Evolutionary conservation across 2,329 filamentous ascomycete genomes (phyloP).

Genomic region (Apiospora arundinis): DNA sequence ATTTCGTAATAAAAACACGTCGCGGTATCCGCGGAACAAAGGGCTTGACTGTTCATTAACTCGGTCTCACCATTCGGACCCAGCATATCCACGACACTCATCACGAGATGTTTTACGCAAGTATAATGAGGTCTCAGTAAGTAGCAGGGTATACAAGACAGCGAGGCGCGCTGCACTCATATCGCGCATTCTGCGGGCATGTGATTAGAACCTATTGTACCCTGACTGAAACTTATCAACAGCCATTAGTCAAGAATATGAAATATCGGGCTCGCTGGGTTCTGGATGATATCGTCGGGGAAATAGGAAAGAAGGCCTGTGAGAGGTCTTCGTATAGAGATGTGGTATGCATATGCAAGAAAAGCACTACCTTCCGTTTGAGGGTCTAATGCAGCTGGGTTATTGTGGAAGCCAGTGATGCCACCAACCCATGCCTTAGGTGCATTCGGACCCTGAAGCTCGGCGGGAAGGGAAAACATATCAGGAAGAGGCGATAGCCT

Average conservation of each 20-base stretch:
- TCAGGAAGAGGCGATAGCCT: not conserved
- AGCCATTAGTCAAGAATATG: not conserved
- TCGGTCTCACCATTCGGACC: not conserved
- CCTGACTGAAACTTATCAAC: not conserved
- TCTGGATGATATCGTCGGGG: not conserved
- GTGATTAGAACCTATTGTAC: not conserved
- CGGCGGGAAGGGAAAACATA: not conserved
- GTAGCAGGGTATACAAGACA: no score
- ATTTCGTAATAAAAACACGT: not conserved
- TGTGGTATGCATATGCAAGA: constrained; percentile 4
- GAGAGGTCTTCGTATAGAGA: constrained; percentile 11
- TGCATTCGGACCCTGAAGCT: not conserved
- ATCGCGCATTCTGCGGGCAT: not conserved
- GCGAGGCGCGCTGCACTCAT: not conserved
- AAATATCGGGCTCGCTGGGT: not conserved
- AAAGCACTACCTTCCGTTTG: not conserved
- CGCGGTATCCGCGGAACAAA: not conserved
- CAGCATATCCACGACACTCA: not conserved
- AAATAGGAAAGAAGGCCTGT: not conserved
- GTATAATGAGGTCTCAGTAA: not conserved
- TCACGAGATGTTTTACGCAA: not conserved
- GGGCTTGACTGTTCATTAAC: not conserved
- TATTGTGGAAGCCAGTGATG: not conserved
- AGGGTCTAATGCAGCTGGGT: not conserved
- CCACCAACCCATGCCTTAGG: not conserved